These are phyloP conservation scores for Vitis vinifera DNA, from an alignment of 164 flowering plant species.

Conservation along the genomic window DNA sequence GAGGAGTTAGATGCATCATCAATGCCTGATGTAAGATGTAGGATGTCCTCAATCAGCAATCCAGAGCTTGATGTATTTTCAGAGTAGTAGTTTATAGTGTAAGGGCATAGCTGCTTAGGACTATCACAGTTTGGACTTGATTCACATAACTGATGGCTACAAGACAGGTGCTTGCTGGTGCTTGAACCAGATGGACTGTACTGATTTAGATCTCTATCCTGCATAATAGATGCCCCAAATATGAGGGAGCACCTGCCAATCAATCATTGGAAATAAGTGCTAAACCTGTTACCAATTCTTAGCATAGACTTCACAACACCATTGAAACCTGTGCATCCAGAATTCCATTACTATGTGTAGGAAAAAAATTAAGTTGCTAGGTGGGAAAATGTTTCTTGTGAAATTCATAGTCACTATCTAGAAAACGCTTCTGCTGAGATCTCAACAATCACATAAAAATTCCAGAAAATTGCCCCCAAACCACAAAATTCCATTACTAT, in stretches of 20 bases:
- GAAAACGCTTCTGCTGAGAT: too few relatives aligned
- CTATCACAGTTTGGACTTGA: constrained; percentile 54
- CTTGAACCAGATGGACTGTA: constrained; percentile 77
- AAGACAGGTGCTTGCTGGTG: constrained; percentile 69
- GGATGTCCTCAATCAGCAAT: constrained; percentile 69
- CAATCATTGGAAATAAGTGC: constrained; percentile 95
- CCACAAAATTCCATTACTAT: too few relatives aligned
- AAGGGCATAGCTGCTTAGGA: constrained; percentile 72
- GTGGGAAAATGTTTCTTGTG: too few relatives aligned
- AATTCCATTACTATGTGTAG: too few relatives aligned
- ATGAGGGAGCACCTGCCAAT: constrained; percentile 99
- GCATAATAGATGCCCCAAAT: constrained; percentile 97
- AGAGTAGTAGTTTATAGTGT: constrained; percentile 51
- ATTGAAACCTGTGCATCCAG: neutral
- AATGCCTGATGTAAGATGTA: constrained; percentile 61
- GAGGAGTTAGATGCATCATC: constrained; percentile 30
- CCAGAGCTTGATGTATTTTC: constrained; percentile 84
- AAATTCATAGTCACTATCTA: too few relatives aligned
- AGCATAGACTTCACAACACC: constrained; percentile 20
- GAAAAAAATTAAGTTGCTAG: too few relatives aligned
- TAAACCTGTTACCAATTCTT: constrained; percentile 62
- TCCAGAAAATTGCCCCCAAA: neutral
- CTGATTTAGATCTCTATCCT: constrained; percentile 85
- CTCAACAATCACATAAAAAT: too few relatives aligned
- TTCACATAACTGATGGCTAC: constrained; percentile 76